Conservation (phyloP, 2,329 filamentous ascomycete genomes). For the Cryphonectria radicalis region DNA sequence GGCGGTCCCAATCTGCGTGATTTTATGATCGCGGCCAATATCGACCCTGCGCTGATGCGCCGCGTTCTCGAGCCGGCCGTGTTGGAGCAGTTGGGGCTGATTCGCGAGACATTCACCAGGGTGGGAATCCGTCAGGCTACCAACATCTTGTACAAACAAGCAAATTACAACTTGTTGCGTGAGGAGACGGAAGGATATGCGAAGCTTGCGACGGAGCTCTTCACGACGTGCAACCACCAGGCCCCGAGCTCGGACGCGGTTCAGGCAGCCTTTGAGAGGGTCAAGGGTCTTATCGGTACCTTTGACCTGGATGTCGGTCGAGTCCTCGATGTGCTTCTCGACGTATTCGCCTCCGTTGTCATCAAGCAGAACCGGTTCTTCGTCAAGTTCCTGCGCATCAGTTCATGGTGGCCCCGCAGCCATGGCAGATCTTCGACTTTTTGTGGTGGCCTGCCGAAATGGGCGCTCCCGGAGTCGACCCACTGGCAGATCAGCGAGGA, state of each 20-base stretch:
- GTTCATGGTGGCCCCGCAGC: slow-evolving; percentile 93
- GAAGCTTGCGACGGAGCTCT: slow-evolving; percentile 93
- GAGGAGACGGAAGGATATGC: slow-evolving; percentile 98
- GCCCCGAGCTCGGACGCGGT: slow-evolving; percentile 77
- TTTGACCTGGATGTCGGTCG: slow-evolving; percentile 97
- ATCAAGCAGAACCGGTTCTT: slow-evolving; percentile 95
- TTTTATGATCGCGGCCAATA: slow-evolving; percentile 72
- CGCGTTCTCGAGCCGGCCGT: slow-evolving; percentile 80
- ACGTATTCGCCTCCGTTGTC: slow-evolving; percentile 91
- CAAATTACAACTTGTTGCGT: slow-evolving; percentile 92
- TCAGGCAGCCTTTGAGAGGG: slow-evolving; percentile 83
- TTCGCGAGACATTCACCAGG: slow-evolving; percentile 81
- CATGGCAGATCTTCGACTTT: slow-evolving; percentile 51
- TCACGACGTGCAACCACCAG: slow-evolving; percentile 79
- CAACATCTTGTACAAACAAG: slow-evolving; percentile 90
- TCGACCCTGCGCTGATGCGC: slow-evolving; percentile 75
- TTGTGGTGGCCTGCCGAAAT: slow-evolving; percentile 74
- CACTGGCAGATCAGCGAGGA: slow-evolving; percentile 69
- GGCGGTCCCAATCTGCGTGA: slow-evolving; percentile 60
- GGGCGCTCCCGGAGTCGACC: slow-evolving; percentile 76
- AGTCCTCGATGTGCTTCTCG: slow-evolving; percentile 90
- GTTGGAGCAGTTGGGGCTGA: slow-evolving; percentile 76
- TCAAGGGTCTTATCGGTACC: slow-evolving; percentile 93
- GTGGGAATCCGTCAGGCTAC: slow-evolving; percentile 89
- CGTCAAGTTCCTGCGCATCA: slow-evolving; percentile 86